A percentile compares a stretch with the other conserved stretches of the same genome.
These are phyloP conservation scores for Irpex lacteus DNA, from an alignment of 1,284 basidiomycete genomes.

Conservation along the genomic window DNA sequence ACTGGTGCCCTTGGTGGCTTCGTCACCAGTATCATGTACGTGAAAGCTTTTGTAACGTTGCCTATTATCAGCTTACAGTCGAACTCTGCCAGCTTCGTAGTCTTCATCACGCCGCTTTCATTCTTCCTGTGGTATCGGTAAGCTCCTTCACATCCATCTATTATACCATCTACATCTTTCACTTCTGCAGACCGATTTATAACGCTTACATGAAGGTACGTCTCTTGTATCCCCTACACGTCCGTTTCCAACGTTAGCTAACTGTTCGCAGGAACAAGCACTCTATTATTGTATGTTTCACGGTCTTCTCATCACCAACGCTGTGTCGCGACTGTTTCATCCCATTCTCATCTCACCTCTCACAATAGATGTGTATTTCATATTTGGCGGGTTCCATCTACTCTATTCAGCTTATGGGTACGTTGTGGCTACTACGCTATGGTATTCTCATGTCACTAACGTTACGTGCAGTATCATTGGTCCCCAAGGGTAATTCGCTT, in stretches of 20 bases:
- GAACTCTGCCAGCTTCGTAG: conserved; percentile 63
- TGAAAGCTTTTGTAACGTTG: conserved; percentile 19
- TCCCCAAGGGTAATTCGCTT: conserved; percentile 44
- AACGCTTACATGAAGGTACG: conserved; percentile 94
- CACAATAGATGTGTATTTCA: conserved; percentile 83
- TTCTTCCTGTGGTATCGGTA: conserved; percentile 93
- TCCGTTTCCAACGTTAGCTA: background rate
- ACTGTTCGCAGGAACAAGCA: conserved; percentile 66
- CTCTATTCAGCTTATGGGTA: conserved; percentile 87
- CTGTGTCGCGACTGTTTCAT: conserved; percentile 27
- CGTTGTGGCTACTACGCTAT: conserved; percentile 27
- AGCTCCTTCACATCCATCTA: conserved; percentile 18
- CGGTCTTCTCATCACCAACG: background rate
- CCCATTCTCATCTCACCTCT: conserved; percentile 20
- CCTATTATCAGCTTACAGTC: background rate
- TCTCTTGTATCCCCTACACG: conserved; percentile 12
- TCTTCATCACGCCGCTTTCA: conserved; percentile 78
- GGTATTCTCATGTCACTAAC: conserved; percentile 22
- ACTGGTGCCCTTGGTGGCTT: conserved; percentile 79
- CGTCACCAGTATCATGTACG: conserved; percentile 76
- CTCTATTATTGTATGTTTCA: conserved; percentile 68
- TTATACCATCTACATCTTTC: conserved; percentile 1
- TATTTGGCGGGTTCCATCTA: conserved; percentile 93
- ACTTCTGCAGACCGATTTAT: conserved; percentile 77
- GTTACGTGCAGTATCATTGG: conserved; percentile 71